Conservation (phyloP, 2,329 filamentous ascomycete genomes). For the Elsinoe fawcettii region DNA sequence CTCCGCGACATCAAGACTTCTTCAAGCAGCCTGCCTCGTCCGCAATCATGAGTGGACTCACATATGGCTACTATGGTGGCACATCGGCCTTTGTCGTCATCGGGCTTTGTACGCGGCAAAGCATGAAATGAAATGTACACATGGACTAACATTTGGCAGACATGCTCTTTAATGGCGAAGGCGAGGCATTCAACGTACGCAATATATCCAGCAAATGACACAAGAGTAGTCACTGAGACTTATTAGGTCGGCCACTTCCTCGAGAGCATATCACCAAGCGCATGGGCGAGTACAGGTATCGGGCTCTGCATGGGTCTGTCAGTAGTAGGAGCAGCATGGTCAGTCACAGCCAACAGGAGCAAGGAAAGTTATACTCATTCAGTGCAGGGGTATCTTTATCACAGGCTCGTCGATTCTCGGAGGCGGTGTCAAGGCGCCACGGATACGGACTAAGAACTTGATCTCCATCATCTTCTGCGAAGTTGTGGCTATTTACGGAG, state of each 20-base stretch:
- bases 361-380: conserved; percentile 3
- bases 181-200: conserved; percentile 87
- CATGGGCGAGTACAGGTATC: conserved; percentile 87
- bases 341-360: conserved; percentile 27
- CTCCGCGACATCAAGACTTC: neutral
- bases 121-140: conserved; percentile 15
- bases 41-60: conserved; percentile 27
- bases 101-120: conserved; percentile 30
- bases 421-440: conserved; percentile 89
- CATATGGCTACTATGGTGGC: conserved; percentile 32
- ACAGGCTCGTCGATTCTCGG: conserved; percentile 96
- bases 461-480: conserved; percentile 99
- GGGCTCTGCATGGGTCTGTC: conserved; percentile 91
- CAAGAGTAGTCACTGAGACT: neutral
- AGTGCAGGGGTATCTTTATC: conserved; percentile 88
- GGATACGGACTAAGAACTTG: conserved; percentile 98
- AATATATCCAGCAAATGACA: neutral
- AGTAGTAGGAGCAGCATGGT: conserved; percentile 97
- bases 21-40: neutral
- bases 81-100: conserved; percentile 29
- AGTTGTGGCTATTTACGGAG: conserved; percentile 98
- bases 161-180: conserved; percentile 96
- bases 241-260: conserved; percentile 80
- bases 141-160: conserved; percentile 50
- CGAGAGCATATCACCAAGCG: conserved; percentile 86